Base-by-base conservation (phyloP, 1,139 yeast species). In the Taiozyma onychis region DNA sequence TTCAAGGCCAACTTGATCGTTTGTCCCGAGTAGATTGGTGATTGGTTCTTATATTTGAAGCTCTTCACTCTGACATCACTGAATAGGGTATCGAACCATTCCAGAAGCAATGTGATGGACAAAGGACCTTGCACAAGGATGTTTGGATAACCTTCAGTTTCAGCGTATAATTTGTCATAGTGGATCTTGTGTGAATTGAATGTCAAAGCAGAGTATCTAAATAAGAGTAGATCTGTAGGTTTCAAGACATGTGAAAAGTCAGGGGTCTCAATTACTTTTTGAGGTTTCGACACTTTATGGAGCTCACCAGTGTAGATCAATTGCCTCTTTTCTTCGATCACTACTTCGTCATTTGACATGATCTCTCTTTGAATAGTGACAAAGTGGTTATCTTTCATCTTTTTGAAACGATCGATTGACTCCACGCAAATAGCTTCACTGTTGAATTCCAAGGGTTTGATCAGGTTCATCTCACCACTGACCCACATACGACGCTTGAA, bases 181-280 rank as follows among this genome's bases (percentile, higher is more conserved):
- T 93, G 99, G 43, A 93, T 88, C 51, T 78, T 76, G 65, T 93
- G 99, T 6, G 93, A 74, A 63, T 93, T 93, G 68, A 81, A 81
- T 0, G 95, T 83, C 50, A 91, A 66, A 37, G 86, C 83, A 44
- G 93, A 83, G 67, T 82, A 88, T 53, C 89, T 71, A 59, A 83
- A 72, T 22, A 81, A 66, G 43, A 73, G 59, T 41, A 60, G 45
- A 26, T 62, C 67, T 4, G 57, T 54, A 14, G 57, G 59, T 44
- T 44, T 54, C 48, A 52, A n/a, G 7, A 56, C 13, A 61, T 60
- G 49, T 52, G 61, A 11, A 14, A 55, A 50, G 18, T 51, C 46
- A 30, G 59, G 47, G 6, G 26, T 24, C 21, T 24, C 22, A 3
- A 18, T 46, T 11, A 51, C 44, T n/a, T 18, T 41, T 16, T 37